Evolutionary conservation across 2,329 filamentous ascomycete genomes (phyloP).

Genomic region (Nothophoma quercina): DNA sequence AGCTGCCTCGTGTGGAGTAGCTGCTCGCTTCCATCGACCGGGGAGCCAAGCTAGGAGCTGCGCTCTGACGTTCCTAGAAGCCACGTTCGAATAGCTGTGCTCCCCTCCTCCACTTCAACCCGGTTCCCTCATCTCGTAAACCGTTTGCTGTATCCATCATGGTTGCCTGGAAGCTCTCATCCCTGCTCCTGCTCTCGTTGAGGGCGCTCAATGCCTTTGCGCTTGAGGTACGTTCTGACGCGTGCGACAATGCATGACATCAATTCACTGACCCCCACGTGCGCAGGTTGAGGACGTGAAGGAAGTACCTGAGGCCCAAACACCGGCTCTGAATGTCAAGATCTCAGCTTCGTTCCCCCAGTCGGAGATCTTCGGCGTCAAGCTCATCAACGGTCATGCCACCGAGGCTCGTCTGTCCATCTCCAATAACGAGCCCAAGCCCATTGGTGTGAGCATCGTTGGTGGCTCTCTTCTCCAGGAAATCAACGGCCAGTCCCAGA

Average conservation of each 20-base stretch:
- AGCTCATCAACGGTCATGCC: conserved; percentile 90
- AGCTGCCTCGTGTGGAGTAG: conserved; percentile 5
- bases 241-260: conserved; percentile 44
- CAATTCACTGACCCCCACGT: conserved; percentile 34
- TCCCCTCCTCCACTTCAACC: conserved; percentile 12
- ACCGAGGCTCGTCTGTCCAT: conserved; percentile 84
- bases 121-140: conserved; percentile 17
- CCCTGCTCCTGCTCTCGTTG: conserved; percentile 75
- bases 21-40: conserved; percentile 22
- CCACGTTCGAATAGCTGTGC: conserved; percentile 41
- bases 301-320: conserved; percentile 63
- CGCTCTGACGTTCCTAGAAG: conserved; percentile 30
- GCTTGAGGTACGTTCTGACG: conserved; percentile 61
- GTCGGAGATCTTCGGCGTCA: conserved; percentile 88
- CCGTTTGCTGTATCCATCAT: conserved; percentile 57
- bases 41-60: conserved; percentile 24
- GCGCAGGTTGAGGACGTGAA: conserved; percentile 47
- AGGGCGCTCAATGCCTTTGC: conserved; percentile 71
- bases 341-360: conserved; percentile 67
- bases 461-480: conserved; percentile 75
- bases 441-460: conserved; percentile 78
- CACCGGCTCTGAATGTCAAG: conserved; percentile 63
- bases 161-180: conserved; percentile 76
- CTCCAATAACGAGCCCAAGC: conserved; percentile 79
- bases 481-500: conserved; percentile 61